These are phyloP conservation scores for Stephania yunnanensis DNA, from an alignment of 164 flowering plant species.

Conservation along the genomic window DNA sequence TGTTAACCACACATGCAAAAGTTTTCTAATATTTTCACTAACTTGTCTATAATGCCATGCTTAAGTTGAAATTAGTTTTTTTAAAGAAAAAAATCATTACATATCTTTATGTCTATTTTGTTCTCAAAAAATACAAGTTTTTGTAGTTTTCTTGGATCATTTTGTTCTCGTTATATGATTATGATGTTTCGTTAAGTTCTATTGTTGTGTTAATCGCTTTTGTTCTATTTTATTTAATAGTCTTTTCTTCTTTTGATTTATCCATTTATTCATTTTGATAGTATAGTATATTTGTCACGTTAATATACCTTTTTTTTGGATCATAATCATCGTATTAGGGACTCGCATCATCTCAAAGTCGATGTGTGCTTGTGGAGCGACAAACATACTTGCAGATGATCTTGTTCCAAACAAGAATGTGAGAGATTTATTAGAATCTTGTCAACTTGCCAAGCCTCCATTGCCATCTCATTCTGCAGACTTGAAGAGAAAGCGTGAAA, in stretches of 20 bases:
- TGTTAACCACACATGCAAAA: not conserved
- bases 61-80: not conserved
- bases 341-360: constrained; percentile 69
- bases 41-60: not conserved
- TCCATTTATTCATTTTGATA: not conserved
- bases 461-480: no score
- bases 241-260: not conserved
- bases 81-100: no score
- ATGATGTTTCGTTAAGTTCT: not conserved
- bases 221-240: not conserved
- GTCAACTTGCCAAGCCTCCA: no score
- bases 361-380: constrained; percentile 79
- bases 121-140: not conserved
- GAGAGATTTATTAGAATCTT: no score
- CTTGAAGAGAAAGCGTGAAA: no score
- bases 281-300: not conserved
- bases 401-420: no score
- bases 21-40: not conserved
- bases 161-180: not conserved
- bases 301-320: not conserved
- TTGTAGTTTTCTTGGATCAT: not conserved
- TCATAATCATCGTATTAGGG: constrained; percentile 53
- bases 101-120: not conserved
- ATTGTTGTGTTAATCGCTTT: not conserved
- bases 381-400: constrained; percentile 85